Evolutionary conservation across 2,329 filamentous ascomycete genomes (phyloP), one percentile per base, ranked within the genome.

Genomic region (Lecanosticta acicola): DNA sequence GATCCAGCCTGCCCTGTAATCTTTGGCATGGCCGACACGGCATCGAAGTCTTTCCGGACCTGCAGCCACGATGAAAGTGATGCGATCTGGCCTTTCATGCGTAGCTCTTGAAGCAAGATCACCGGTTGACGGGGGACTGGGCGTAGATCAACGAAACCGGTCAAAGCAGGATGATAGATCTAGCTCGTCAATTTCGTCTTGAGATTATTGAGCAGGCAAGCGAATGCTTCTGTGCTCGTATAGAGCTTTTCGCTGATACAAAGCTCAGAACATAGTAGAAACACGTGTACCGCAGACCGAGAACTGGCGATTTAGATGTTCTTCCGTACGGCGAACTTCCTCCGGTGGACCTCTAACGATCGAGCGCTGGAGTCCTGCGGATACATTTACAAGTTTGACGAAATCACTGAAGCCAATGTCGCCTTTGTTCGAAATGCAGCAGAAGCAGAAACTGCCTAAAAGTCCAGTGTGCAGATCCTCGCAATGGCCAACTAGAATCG

Each of bases 71-170:
- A 41, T 45, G n/a, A 47, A 56, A 19, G 16, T 58, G 36, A 32
- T 48, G 10, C 29, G 48, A 26, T 48, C 52, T 16, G 60, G 60
- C 3, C 43, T 56, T 1, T 54, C 51, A 2, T 51, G 54, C 35
- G 36, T 58, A 11, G 45, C 62, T 3, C 50, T 63, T 5, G 59
- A 63, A 48, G 60, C 59, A 1, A 45, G 60, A 35, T 55, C 59
- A 29, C 50, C 59, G 8, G 58, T 62, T 2, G 60, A 59, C 13
- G 60, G 60, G 65, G 77, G 56, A 74, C 71, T 0, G 73, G 65
- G 62, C 71, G 66, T 5, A 50, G 78, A 72, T 80, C 50, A 81
- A 81, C 49, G 72, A 79, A 39, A 70, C 63, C 1, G 75, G 69
- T 39, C 76, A 80, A 50, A 62, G 53, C 24, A 61, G 61, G 2